These are phyloP conservation scores for Coffea eugenioides DNA, from an alignment of 257 asterid genomes.

Conservation along the genomic window DNA sequence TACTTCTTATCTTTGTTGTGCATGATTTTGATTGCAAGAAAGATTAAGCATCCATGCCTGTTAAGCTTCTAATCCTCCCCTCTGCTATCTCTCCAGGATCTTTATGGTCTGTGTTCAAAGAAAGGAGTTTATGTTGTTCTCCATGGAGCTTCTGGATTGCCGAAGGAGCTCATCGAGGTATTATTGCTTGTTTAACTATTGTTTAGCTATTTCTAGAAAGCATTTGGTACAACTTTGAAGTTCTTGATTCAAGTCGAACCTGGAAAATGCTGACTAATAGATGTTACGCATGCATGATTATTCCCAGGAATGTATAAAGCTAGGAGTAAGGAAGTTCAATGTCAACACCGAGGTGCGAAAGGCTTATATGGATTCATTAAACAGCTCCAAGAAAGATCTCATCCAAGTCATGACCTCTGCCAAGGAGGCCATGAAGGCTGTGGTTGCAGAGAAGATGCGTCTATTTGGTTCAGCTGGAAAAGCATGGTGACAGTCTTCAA, in stretches of 20 bases:
- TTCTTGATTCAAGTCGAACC: background rate
- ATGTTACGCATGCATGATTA: background rate
- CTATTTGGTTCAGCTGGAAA: conserved; percentile 93
- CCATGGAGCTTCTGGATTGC: conserved; percentile 97
- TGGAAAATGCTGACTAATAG: background rate
- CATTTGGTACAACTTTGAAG: background rate
- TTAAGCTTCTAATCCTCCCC: background rate
- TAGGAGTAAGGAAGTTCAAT: conserved; percentile 85
- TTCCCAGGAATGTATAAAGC: conserved; percentile 69
- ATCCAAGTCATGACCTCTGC: conserved; percentile 68
- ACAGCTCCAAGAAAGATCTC: conserved; percentile 57
- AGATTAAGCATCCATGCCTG: background rate
- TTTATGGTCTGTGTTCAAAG: conserved; percentile 59
- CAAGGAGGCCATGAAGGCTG: conserved; percentile 88
- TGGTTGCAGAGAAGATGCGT: conserved; percentile 82
- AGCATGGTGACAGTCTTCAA: conserved; percentile 30
- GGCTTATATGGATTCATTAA: conserved; percentile 73
- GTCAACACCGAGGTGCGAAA: conserved; percentile 93
- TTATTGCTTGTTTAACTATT: background rate
- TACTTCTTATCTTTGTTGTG: background rate
- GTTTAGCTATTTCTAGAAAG: background rate
- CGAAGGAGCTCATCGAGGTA: conserved; percentile 76
- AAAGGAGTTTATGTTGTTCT: conserved; percentile 83
- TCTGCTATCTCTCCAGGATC: conserved; percentile 48
- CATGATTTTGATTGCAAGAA: background rate